These are phyloP conservation scores for Phialophora chinensis DNA, from an alignment of 2,329 filamentous ascomycete species.

Conservation along the genomic window DNA sequence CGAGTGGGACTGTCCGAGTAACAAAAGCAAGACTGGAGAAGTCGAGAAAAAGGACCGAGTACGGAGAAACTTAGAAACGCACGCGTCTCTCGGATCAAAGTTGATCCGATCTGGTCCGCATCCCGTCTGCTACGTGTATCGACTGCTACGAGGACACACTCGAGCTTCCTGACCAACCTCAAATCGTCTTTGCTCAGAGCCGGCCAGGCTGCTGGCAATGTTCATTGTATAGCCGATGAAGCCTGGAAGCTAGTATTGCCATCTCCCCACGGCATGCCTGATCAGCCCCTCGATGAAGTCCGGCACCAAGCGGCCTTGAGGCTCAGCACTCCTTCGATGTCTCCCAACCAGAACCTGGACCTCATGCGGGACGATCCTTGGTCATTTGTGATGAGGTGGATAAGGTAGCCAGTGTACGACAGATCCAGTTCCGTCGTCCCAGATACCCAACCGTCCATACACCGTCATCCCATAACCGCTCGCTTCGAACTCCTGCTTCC, in stretches of 20 bases:
- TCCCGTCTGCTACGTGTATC: not conserved
- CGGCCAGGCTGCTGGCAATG: not conserved
- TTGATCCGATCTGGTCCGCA: not conserved
- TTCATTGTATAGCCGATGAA: not conserved
- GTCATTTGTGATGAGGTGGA: slow-evolving; percentile 34
- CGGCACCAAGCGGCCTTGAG: not conserved
- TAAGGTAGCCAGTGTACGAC: slow-evolving; percentile 24
- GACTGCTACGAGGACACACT: no score
- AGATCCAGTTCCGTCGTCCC: slow-evolving; percentile 19
- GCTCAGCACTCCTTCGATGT: not conserved
- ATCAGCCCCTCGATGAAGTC: not conserved
- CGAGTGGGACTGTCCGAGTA: not conserved
- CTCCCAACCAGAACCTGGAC: slow-evolving; percentile 29
- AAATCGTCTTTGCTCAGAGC: not conserved
- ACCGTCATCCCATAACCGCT: not conserved
- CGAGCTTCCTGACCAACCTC: no score
- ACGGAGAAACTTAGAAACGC: not conserved
- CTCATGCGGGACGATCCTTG: slow-evolving; percentile 28
- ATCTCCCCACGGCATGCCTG: not conserved
- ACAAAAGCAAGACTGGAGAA: not conserved
- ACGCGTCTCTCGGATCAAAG: not conserved
- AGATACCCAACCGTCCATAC: not conserved
- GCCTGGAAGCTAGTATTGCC: not conserved
- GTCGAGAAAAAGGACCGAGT: not conserved
- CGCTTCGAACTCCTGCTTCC: not conserved